Base-by-base conservation (phyloP, 305 asterid species). In the Stenogyne calaminthoides region DNA sequence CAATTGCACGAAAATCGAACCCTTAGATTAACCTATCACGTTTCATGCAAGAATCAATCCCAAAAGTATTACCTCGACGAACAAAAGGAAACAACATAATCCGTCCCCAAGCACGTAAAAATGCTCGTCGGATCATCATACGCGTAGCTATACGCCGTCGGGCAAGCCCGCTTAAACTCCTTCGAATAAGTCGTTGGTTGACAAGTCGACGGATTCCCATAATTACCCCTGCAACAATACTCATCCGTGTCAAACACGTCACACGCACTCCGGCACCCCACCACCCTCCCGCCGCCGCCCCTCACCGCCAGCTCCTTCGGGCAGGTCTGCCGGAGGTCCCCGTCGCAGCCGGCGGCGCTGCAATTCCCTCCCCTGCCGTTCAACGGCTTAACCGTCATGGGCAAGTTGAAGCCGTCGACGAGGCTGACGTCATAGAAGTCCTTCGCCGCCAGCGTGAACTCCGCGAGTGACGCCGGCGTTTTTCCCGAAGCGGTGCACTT, bases 261-360 rank as follows among this genome's bases (percentile, higher is more conserved):
- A n/a, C 98, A 94, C 12, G 97, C 98, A 67, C 98, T 94, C 27
- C 96, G 71, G 59, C 98, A 94, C 1, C 78, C 98, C 34, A 90
- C 81, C 25, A 65, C 77, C 63, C 75, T 77, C 27, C 98, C 96
- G 2, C 86, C 84, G 25, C 81, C 71, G 40, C 79, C 81, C 62
- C 11, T 76, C 67, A 86, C 81, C 0, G 94, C 76, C 54, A 94
- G 82, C 83, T 94, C 96, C 19, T 70, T 7, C 5, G 97, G 97
- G 81, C 98, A 94, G 4, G 2, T 66, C 6, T 34, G 36, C 63
- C 98, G 84, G 58, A 94, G 59, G 49, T 94, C 98, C 0, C 79
- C 70, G 46, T 81, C 85, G 78, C 98, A 94, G 2, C 97, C 98
- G 0, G 97, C 96, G n/a, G 70, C 52, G 67, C 91, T 87, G 73